These are phyloP conservation scores for Saururus chinensis DNA, from an alignment of 164 flowering plant genomes.

Conservation along the genomic window DNA sequence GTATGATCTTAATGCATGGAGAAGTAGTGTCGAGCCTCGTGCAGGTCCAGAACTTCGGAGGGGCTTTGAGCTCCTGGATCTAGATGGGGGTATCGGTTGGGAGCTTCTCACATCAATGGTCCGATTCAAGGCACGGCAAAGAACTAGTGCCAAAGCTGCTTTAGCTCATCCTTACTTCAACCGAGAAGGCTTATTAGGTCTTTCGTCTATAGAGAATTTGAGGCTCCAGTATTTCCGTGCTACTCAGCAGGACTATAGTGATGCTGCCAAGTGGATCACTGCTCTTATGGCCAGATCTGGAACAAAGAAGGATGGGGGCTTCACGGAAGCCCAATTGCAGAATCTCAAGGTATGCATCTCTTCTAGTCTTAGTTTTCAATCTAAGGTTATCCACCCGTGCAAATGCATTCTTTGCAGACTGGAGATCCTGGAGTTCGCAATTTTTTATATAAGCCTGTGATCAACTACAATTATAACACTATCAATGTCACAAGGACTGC, in stretches of 20 bases:
- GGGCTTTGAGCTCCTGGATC: slow-evolving; percentile 82
- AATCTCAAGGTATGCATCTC: slow-evolving; percentile 53
- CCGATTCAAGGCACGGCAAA: slow-evolving; percentile 78
- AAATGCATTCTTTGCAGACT: not conserved
- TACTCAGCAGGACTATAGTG: slow-evolving; percentile 82
- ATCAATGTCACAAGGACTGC: no score
- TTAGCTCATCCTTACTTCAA: slow-evolving; percentile 90
- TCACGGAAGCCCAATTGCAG: slow-evolving; percentile 88
- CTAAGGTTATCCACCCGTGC: no score
- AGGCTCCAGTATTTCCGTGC: slow-evolving; percentile 69
- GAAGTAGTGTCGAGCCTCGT: slow-evolving; percentile 73
- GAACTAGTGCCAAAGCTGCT: slow-evolving; percentile 86
- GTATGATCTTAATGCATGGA: slow-evolving; percentile 75
- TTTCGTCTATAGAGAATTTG: slow-evolving; percentile 79
- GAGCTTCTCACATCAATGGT: slow-evolving; percentile 94
- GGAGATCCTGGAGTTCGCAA: no score
- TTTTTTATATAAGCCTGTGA: no score
- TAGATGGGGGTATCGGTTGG: slow-evolving; percentile 93
- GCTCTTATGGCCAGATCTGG: slow-evolving; percentile 93
- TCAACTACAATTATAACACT: no score
- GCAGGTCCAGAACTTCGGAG: slow-evolving; percentile 66
- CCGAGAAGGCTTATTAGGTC: slow-evolving; percentile 64
- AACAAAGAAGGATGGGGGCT: slow-evolving; percentile 78
- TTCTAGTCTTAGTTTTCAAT: no score
- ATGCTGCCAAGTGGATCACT: slow-evolving; percentile 72